These are phyloP conservation scores for Pythium guiyangense DNA, from an alignment of 352 stramenopile genomes.

Conservation along the genomic window DNA sequence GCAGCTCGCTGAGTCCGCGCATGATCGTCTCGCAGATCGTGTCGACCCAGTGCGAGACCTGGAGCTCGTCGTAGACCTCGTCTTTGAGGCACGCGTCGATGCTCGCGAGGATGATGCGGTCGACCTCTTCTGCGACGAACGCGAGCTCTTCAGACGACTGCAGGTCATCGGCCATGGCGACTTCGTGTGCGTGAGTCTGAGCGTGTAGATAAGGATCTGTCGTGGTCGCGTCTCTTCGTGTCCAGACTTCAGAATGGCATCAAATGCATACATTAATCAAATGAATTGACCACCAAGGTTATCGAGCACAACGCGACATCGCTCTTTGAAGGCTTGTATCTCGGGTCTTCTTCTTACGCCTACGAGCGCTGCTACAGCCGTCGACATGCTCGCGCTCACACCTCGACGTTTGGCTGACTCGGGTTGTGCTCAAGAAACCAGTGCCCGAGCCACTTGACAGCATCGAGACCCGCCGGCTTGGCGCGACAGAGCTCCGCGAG, in stretches of 20 bases:
- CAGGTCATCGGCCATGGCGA: slow-evolving; percentile 72
- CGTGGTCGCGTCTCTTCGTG: no score
- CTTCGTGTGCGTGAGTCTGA: no score
- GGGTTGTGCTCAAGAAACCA: slow-evolving; percentile 88
- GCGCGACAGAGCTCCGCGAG: slow-evolving; percentile 78
- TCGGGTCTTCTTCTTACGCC: no score
- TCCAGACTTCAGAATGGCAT: no score
- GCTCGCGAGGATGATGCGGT: slow-evolving; percentile 78
- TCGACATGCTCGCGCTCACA: slow-evolving; percentile 4
- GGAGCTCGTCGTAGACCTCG: slow-evolving; percentile 81
- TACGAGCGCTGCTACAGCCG: no score
- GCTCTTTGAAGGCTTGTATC: no score
- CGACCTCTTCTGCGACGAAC: slow-evolving; percentile 90
- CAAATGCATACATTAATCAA: no score
- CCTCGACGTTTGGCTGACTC: slow-evolving; percentile 68
- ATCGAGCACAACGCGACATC: no score
- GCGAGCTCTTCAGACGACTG: slow-evolving; percentile 86
- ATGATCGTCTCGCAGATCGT: slow-evolving; percentile 89
- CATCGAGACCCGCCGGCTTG: slow-evolving; percentile 69
- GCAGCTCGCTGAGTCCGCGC: slow-evolving; percentile 78
- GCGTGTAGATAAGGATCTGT: no score
- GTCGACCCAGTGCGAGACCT: slow-evolving; percentile 89
- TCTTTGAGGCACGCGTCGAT: slow-evolving; percentile 87
- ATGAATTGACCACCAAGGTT: no score
- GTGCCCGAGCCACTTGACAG: slow-evolving; percentile 75